Base-by-base conservation (phyloP, 2,329 filamentous ascomycete species). In the Albifimbria verrucaria region DNA sequence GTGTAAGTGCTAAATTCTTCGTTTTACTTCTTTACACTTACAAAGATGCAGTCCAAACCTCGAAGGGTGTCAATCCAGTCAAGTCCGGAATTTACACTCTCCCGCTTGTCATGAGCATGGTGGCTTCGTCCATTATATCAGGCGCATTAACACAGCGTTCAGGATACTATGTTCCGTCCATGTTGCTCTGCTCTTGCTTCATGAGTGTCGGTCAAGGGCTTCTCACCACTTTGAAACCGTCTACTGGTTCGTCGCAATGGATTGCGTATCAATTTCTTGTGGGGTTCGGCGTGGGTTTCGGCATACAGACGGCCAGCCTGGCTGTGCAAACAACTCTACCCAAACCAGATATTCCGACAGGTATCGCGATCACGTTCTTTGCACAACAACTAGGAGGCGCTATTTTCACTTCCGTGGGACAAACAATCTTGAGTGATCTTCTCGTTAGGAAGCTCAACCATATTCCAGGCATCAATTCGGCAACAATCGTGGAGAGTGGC, bases 101-200 rank as follows among this genome's bases (percentile, higher is more conserved):
- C 18, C 81, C 82, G 0, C 72, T 83, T 2, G 78, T 85, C 10
- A 69, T 84, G 50, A 78, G 77, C 52, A 71, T 85, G 9, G 79
- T 83, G 5, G 68, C 79, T 10, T 77, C 75, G n/a, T 77, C 75
- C 50, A 70, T 81, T 22, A 28, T 77, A 1, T 74, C 77, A 2
- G 81, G 81, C 24, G 65, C 66, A 0, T 56, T 74, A 41, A 82
- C 79, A 1, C 76, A 80, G 50, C 75, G 73, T 50, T 68, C 82
- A 24, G 83, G 83, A 32, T 86, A 86, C 63, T 86, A 86, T 56
- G 77, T 78, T 4, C 83, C 79, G 0, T 74, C 75, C 20, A 83
- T 85, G 79, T 68, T 85, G 17, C 42, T 75, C 17, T 75, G 75
- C 7, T 75, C 81, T 3, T 70, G 72, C 55, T 65, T 81, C 57